Conservation (phyloP, 164 flowering plant species). For the Magnolia changhungtana region DNA sequence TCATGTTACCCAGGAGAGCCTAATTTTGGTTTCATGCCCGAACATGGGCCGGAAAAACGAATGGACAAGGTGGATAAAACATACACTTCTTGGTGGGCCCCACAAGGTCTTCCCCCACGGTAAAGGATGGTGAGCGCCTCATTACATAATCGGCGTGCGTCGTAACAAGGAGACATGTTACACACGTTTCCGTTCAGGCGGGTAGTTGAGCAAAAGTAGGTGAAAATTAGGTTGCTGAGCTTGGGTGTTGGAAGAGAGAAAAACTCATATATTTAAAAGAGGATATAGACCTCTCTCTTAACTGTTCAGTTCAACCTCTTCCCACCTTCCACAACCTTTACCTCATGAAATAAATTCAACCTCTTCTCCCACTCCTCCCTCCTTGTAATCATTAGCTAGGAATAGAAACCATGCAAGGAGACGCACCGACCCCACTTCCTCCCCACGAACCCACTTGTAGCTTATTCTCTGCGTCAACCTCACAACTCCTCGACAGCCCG, state of each 20-base stretch:
- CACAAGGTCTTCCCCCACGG: too few species aligned
- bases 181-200: conserved; percentile 18
- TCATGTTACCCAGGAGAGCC: too few species aligned
- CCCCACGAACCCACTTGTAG: neutral
- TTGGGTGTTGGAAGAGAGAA: neutral
- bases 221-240: conserved; percentile 23
- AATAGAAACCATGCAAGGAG: conserved; percentile 13
- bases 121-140: too few species aligned
- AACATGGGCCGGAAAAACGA: too few species aligned
- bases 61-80: too few species aligned
- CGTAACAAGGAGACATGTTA: neutral
- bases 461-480: neutral
- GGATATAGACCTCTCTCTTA: neutral
- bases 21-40: too few species aligned
- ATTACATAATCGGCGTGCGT: too few species aligned
- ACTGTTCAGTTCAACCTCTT: conserved; percentile 8
- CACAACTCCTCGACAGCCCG: neutral
- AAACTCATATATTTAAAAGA: conserved; percentile 1
- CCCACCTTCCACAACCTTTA: conserved; percentile 16
- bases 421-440: neutral
- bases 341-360: neutral
- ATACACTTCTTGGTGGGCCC: too few species aligned
- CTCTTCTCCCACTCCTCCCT: neutral
- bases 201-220: conserved; percentile 37
- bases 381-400: too few species aligned